Evolutionary conservation across 805 yeast species (phyloP), one percentile per base, ranked within the genome.

Genomic region (Lachancea kluyveri): DNA sequence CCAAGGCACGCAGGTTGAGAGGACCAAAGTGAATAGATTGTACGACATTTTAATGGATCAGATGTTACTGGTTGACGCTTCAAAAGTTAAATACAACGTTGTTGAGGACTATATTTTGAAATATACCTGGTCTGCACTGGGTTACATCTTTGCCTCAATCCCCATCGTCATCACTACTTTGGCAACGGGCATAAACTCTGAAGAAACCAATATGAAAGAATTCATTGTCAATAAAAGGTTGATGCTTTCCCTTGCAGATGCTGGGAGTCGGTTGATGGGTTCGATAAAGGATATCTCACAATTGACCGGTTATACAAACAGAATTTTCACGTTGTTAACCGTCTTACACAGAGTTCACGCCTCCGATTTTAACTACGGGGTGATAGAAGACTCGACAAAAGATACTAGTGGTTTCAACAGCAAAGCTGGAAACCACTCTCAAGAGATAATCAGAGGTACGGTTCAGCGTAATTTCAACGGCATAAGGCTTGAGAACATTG

Each of bases 111-210:
- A 86, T 50, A 74, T 87, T 28, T 70, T 88, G 56, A 88, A 87
- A 60, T 86, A 84, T 52, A 76, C 90, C 8, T 88, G 96, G 96
- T 86, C 95, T 3, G 95, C 94, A 0, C 71, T 88, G 60, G 96
- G 96, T n/a, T 87, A 86, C 54, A 59, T 87, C 14, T 87, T 85
- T 61, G 84, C 95, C 0, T 81, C 95, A 1, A 70, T 88, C 41
- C 97, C 97, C 2, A 88, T 88, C 11, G 74, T 87, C 31, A 55
- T 85, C 36, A 79, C 78, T 12, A 56, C 67, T 4, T 43, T 68
- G 39, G 54, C 50, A 5, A 36, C 56, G 30, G 57, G 50, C 10
- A 40, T 39, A n/a, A 43, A 52, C 24, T 46, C 57, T 11, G 70
- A 60, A 47, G 70, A 74, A 36, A 68, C 67, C 36, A 79, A 77